These are phyloP conservation scores for Begonia loranthoides DNA, from an alignment of 306 rosid species.

Conservation along the genomic window DNA sequence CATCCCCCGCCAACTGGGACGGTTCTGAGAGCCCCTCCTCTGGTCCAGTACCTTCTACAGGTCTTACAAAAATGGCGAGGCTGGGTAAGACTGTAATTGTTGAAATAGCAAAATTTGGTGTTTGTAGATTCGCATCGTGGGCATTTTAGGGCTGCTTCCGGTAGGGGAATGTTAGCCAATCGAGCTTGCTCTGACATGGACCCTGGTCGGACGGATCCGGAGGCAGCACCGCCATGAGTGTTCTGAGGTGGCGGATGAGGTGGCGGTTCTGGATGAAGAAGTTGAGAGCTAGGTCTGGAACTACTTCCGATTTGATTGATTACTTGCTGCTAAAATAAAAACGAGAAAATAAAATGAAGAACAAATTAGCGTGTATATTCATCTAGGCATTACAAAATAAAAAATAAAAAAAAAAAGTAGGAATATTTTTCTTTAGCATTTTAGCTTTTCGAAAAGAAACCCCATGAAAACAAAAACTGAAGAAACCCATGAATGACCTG, in stretches of 20 bases:
- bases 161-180: constrained; percentile 10
- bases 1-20: constrained; percentile 15
- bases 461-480: background rate
- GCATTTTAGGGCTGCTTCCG: constrained; percentile 14
- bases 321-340: constrained; percentile 2
- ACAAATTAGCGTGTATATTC: constrained; percentile 7
- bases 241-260: background rate
- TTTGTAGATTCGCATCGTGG: constrained; percentile 18
- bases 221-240: constrained; percentile 1
- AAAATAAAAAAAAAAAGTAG: background rate
- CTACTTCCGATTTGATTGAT: constrained; percentile 1
- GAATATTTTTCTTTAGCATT: constrained; percentile 10
- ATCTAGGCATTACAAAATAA: background rate
- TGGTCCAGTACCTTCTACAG: constrained; percentile 15
- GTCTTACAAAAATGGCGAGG: constrained; percentile 13
- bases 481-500: constrained; percentile 3
- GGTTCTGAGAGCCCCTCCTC: constrained; percentile 9
- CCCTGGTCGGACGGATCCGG: constrained; percentile 10
- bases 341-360: constrained; percentile 1
- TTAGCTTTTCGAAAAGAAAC: constrained; percentile 6
- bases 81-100: constrained; percentile 12
- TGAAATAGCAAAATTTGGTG: constrained; percentile 14
- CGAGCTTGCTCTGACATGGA: constrained; percentile 16
- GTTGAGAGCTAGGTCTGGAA: constrained; percentile 5
- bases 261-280: constrained; percentile 3